Conservation (phyloP, 257 asterid genomes). For the Rubia yunnanensis region DNA sequence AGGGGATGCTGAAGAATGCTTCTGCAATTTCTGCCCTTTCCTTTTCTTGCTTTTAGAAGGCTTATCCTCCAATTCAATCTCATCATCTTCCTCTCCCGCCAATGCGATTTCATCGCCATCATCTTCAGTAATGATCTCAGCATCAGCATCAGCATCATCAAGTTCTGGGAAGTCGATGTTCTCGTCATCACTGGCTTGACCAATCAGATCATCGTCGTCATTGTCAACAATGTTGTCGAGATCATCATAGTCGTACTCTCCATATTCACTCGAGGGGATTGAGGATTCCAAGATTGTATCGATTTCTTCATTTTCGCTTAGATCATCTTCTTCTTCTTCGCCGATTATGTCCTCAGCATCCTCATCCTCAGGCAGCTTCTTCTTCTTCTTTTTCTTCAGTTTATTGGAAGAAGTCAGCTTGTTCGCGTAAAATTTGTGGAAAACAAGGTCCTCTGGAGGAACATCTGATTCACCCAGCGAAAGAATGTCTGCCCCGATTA, state of each 20-base stretch:
- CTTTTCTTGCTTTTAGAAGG: slow-evolving; percentile 14
- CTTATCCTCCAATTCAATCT: slow-evolving; percentile 20
- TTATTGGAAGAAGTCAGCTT: slow-evolving; percentile 61
- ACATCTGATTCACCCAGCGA: slow-evolving; percentile 71
- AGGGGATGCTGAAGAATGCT: slow-evolving; percentile 39
- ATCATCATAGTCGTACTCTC: slow-evolving; percentile 60
- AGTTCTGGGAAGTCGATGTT: slow-evolving; percentile 32
- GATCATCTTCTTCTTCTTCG: slow-evolving; percentile 45
- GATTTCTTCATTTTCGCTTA: slow-evolving; percentile 61
- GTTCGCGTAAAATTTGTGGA: slow-evolving; percentile 80
- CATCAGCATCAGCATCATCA: slow-evolving; percentile 24
- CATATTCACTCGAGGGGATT: slow-evolving; percentile 27
- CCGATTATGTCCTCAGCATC: slow-evolving; percentile 64
- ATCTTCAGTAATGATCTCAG: slow-evolving; percentile 12
- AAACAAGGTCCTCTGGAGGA: slow-evolving; percentile 78
- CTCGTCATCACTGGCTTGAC: slow-evolving; percentile 46
- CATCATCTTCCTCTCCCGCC: slow-evolving; percentile 47
- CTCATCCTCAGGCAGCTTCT: slow-evolving; percentile 53
- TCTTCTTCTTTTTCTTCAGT: slow-evolving; percentile 54
- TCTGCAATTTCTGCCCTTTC: slow-evolving; percentile 40
- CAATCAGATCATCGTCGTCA: slow-evolving; percentile 72
- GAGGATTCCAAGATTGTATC: slow-evolving; percentile 43
- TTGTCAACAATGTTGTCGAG: slow-evolving; percentile 52
- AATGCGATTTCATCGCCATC: slow-evolving; percentile 22
- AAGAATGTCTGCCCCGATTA: slow-evolving; percentile 73